These are phyloP conservation scores for Hypoxylon sp. DNA, from an alignment of 2,329 filamentous ascomycete species.

Conservation along the genomic window DNA sequence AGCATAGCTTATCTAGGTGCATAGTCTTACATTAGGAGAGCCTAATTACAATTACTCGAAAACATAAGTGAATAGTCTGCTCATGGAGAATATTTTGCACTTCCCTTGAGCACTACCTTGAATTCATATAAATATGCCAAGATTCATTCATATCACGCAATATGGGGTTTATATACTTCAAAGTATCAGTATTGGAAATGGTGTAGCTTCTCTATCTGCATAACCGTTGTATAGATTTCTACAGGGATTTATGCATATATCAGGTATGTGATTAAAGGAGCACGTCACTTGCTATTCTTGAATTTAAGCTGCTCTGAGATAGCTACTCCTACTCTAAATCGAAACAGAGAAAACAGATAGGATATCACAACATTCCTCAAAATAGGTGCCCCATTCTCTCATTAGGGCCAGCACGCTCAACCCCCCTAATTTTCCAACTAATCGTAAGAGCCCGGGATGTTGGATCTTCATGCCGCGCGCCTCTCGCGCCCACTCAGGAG, in stretches of 20 bases:
- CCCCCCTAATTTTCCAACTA: not conserved
- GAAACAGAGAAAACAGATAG: too few relatives aligned
- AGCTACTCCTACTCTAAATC: too few relatives aligned
- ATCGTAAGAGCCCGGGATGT: not conserved
- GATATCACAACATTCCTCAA: too few relatives aligned
- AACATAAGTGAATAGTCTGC: not conserved
- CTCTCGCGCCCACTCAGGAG: conserved; percentile 68
- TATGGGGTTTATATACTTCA: too few relatives aligned
- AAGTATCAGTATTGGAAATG: too few relatives aligned
- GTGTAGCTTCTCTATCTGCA: too few relatives aligned
- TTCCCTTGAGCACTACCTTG: not conserved
- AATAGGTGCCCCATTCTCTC: too few relatives aligned
- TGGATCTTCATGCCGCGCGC: conserved; percentile 49
- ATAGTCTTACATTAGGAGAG: conserved; percentile 17
- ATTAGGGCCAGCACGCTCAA: not conserved
- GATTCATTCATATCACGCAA: not conserved
- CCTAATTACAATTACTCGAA: conserved; percentile 48
- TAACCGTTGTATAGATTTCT: too few relatives aligned
- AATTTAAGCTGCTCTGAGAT: too few relatives aligned
- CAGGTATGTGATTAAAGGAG: too few relatives aligned
- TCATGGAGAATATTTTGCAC: not conserved
- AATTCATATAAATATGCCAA: not conserved
- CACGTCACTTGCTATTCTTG: too few relatives aligned
- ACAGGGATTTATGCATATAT: too few relatives aligned
- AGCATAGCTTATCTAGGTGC: conserved; percentile 28